These are phyloP conservation scores for Leccinum obscurum DNA, from an alignment of 768 basidiomycete genomes.

Conservation along the genomic window DNA sequence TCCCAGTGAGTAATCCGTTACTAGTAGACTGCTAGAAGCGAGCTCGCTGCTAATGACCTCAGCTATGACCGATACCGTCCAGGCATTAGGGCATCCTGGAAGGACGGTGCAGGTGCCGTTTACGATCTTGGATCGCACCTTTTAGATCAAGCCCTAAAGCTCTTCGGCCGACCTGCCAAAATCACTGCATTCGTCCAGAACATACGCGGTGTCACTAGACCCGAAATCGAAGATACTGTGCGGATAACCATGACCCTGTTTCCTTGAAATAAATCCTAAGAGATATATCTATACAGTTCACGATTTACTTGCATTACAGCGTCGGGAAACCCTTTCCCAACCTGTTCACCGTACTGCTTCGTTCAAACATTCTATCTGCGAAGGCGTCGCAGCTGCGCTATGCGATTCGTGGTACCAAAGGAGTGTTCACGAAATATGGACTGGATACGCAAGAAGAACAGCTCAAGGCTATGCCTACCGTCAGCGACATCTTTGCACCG, in stretches of 20 bases:
- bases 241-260: slow-evolving; percentile 18
- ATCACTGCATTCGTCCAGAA: slow-evolving; percentile 74
- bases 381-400: slow-evolving; percentile 68
- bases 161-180: slow-evolving; percentile 73
- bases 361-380: slow-evolving; percentile 69
- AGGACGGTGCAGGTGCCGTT: slow-evolving; percentile 67
- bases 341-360: slow-evolving; percentile 66
- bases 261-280: background rate
- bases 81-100: slow-evolving; percentile 72
- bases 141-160: slow-evolving; percentile 70
- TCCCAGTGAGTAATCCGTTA: slow-evolving; percentile 54
- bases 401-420: slow-evolving; percentile 67
- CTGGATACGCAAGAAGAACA: slow-evolving; percentile 80
- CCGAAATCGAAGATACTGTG: slow-evolving; percentile 67
- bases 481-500: slow-evolving; percentile 43
- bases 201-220: slow-evolving; percentile 60
- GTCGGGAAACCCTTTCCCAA: slow-evolving; percentile 40
- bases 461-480: slow-evolving; percentile 54
- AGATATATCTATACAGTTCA: slow-evolving; percentile 40
- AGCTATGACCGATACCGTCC: slow-evolving; percentile 78
- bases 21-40: background rate
- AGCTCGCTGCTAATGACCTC: background rate
- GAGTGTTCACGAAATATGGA: slow-evolving; percentile 74
- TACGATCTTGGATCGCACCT: slow-evolving; percentile 83
- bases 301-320: slow-evolving; percentile 53